Base-by-base conservation (phyloP, 192 early-diverging fungal species). In the Thoreauomyces humboldtii region DNA sequence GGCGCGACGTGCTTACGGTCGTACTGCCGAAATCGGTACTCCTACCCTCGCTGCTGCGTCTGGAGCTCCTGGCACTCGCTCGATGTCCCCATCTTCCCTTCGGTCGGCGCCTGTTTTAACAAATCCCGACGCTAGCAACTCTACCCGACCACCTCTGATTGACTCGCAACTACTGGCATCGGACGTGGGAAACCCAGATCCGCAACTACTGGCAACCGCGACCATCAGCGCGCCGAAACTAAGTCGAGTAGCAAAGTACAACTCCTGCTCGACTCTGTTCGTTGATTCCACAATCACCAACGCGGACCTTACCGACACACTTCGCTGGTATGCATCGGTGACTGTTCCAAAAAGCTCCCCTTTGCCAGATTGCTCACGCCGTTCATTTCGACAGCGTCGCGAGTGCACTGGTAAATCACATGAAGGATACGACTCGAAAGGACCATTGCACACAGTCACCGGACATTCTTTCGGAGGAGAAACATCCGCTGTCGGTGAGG, bases 391-490 rank as follows among this genome's bases (percentile, higher is more conserved):
- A 29, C 25, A 79, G 76, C 46, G 62, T 79, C 21, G 63, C 79
- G 6, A 60, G 65, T n/a, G 63, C 66, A 37, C 38, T 78, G 19
- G 71, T 70, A 25, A 74, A 73, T 28, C 61, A 45, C 68, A 72
- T 78, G 57, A 56, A 70, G 2, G 57, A 61, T 64, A 61, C 59
- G 36, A 65, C 42, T 44, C 71, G 35, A 28, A 61, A 31, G 45
- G 52, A 29, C 42, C 22, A 34, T 52, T 77, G 4, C 51, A 60
- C 7, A 76, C 79, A 67, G 35, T 57, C 35, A 36, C 55, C 55
- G 38, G 77, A 84, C 19, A 79, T 84, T 19, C 60, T 81, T 34
- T 84, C 82, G 11, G 82, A 84, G 71, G 80, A 78, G 61, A 21
- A 64, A 28, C 67, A 77, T 51, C 76, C 76, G 4, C 61, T 84